Evolutionary conservation across 1,139 yeast genomes (phyloP).

Genomic region (Yueomyces sp.): DNA sequence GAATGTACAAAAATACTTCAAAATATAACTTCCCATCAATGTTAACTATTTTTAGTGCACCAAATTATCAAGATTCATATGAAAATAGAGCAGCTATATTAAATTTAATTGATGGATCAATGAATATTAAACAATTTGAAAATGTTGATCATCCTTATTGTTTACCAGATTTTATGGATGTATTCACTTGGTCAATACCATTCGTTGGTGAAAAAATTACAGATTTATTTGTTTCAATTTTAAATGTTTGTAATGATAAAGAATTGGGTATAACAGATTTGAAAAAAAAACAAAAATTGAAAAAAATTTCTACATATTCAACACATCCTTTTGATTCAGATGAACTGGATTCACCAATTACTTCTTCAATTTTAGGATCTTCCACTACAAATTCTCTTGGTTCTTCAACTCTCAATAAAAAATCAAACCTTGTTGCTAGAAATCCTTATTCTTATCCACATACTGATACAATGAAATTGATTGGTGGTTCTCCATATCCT

Average conservation of each 20-base stretch:
- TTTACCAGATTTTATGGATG: slow-evolving; percentile 93
- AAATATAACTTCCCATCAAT: slow-evolving; percentile 85
- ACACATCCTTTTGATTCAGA: background rate
- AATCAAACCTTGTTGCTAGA: too few species aligned
- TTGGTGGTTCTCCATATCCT: too few species aligned
- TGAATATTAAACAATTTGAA: slow-evolving; percentile 90
- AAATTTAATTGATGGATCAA: slow-evolving; percentile 74
- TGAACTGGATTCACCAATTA: background rate
- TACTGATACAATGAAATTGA: too few species aligned
- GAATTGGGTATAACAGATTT: slow-evolving; percentile 43
- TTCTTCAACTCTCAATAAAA: background rate
- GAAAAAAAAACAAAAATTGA: background rate
- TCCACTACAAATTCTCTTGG: background rate
- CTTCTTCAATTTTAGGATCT: too few species aligned
- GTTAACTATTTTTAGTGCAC: slow-evolving; percentile 90
- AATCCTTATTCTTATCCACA: too few species aligned
- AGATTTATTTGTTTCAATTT: slow-evolving; percentile 77
- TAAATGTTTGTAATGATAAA: slow-evolving; percentile 88
- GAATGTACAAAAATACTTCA: slow-evolving; percentile 78
- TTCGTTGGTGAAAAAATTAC: slow-evolving; percentile 91
- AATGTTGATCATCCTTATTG: slow-evolving; percentile 89
- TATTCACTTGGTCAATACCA: slow-evolving; percentile 91
- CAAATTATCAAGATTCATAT: slow-evolving; percentile 86
- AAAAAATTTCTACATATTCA: background rate
- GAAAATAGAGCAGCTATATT: slow-evolving; percentile 90